These are phyloP conservation scores for Zopfia rhizophila DNA, from an alignment of 2,329 filamentous ascomycete species.

Conservation along the genomic window DNA sequence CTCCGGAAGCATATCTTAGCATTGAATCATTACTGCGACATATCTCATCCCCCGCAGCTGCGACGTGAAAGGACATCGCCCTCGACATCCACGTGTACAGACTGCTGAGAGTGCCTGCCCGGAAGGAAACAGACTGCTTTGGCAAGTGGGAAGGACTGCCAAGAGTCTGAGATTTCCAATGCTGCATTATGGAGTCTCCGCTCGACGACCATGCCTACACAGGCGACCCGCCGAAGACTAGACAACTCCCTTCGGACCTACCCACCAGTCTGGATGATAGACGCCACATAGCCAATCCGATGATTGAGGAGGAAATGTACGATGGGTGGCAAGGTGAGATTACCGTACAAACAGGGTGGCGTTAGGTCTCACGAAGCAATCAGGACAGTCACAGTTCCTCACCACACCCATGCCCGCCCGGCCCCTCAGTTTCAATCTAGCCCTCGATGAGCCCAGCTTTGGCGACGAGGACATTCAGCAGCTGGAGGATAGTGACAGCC, in stretches of 20 bases:
- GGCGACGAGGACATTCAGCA: slow-evolving; percentile 70
- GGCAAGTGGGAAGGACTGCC: slow-evolving; percentile 1
- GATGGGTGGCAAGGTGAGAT: slow-evolving; percentile 94
- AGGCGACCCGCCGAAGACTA: slow-evolving; percentile 44
- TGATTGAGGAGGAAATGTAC: slow-evolving; percentile 90
- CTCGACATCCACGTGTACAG: background rate
- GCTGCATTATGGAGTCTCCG: slow-evolving; percentile 48
- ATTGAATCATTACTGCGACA: too few relatives aligned
- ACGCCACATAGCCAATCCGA: slow-evolving; percentile 70
- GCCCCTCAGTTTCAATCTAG: slow-evolving; percentile 85
- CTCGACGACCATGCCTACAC: slow-evolving; percentile 47
- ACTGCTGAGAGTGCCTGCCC: background rate
- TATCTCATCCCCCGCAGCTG: too few relatives aligned
- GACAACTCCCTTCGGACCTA: slow-evolving; percentile 80
- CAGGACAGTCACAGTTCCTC: slow-evolving; percentile 95
- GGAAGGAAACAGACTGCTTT: background rate
- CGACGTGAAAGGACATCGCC: too few relatives aligned
- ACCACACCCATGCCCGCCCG: slow-evolving; percentile 86
- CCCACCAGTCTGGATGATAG: slow-evolving; percentile 93
- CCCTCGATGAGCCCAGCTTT: slow-evolving; percentile 80
- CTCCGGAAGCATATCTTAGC: too few relatives aligned
- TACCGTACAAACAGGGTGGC: slow-evolving; percentile 34
- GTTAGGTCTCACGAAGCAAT: slow-evolving; percentile 21
- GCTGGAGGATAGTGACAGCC: slow-evolving; percentile 81
- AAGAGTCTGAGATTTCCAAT: slow-evolving; percentile 32